These are phyloP conservation scores for Mycena vitilis DNA, from an alignment of 768 basidiomycete species.

Conservation along the genomic window DNA sequence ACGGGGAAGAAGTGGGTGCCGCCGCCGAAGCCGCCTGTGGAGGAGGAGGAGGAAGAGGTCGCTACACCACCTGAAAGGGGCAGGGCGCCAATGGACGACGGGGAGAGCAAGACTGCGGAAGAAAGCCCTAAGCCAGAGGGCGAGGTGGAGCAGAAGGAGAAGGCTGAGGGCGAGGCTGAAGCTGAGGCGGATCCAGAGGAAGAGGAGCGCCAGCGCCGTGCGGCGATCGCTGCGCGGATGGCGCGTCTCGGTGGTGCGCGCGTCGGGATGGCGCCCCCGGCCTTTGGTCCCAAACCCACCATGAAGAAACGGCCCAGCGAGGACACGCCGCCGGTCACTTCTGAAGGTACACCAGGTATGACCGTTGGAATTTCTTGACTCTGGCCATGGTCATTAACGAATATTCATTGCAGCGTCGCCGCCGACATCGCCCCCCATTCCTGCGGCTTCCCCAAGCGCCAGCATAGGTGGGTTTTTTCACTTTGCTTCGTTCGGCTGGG, in stretches of 20 bases:
- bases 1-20: slow-evolving; percentile 88
- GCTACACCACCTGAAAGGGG: slow-evolving; percentile 89
- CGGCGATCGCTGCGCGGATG: slow-evolving; percentile 93
- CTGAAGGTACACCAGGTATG: slow-evolving; percentile 17
- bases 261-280: slow-evolving; percentile 82
- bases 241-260: slow-evolving; percentile 89
- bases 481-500: too few relatives aligned
- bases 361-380: neutral
- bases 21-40: slow-evolving; percentile 57
- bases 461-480: slow-evolving; percentile 3
- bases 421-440: slow-evolving; percentile 29
- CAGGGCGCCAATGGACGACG: slow-evolving; percentile 61
- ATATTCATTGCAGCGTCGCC: slow-evolving; percentile 22
- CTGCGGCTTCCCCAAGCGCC: neutral
- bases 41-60: slow-evolving; percentile 74
- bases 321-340: slow-evolving; percentile 42
- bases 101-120: slow-evolving; percentile 82
- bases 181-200: slow-evolving; percentile 66
- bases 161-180: slow-evolving; percentile 56
- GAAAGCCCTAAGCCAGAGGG: slow-evolving; percentile 72
- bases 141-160: slow-evolving; percentile 68
- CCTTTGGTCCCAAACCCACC: slow-evolving; percentile 64
- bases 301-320: slow-evolving; percentile 42
- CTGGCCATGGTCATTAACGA: neutral
- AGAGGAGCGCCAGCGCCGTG: slow-evolving; percentile 82